A percentile compares a stretch with the other conserved stretches of the same genome.
phyloP scores from a whole-genome alignment of 1,284 basidiomycete genomes.

The Xerocomus nothofagi region DNA sequence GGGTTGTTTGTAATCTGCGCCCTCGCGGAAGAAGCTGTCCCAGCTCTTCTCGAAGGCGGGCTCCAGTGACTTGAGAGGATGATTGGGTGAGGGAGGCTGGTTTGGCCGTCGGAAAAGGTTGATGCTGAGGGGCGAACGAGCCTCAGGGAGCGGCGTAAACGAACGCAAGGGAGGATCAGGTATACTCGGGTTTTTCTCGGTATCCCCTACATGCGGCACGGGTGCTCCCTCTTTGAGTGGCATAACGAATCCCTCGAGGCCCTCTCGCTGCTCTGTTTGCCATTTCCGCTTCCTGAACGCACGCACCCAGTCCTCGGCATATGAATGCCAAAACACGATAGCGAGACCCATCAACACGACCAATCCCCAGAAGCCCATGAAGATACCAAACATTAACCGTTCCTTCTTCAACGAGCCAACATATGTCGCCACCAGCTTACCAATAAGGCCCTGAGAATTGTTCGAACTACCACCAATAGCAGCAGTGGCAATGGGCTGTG shows the following conservation, averaged over 20 bases:
- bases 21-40: slow-evolving; percentile 49
- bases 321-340: slow-evolving; percentile 68
- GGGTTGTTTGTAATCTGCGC: slow-evolving; percentile 21
- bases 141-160: slow-evolving; percentile 50
- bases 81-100: slow-evolving; percentile 30
- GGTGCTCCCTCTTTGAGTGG: slow-evolving; percentile 39
- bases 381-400: slow-evolving; percentile 77
- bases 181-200: slow-evolving; percentile 33
- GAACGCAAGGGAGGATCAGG: slow-evolving; percentile 39
- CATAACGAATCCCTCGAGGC: slow-evolving; percentile 44
- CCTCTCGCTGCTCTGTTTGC: slow-evolving; percentile 50
- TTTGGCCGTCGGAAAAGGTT: slow-evolving; percentile 41
- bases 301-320: slow-evolving; percentile 49
- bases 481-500: slow-evolving; percentile 74
- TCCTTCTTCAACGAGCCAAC: slow-evolving; percentile 74
- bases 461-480: slow-evolving; percentile 66
- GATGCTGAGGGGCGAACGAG: slow-evolving; percentile 38
- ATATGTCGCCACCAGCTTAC: slow-evolving; percentile 73
- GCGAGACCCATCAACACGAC: slow-evolving; percentile 72
- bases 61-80: slow-evolving; percentile 34
- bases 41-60: slow-evolving; percentile 46
- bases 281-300: slow-evolving; percentile 50
- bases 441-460: slow-evolving; percentile 67
- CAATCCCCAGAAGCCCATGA: slow-evolving; percentile 77
- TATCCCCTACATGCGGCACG: slow-evolving; percentile 23